Base-by-base conservation (phyloP, 2,329 filamentous ascomycete genomes). In the Lecanicillium sp. region DNA sequence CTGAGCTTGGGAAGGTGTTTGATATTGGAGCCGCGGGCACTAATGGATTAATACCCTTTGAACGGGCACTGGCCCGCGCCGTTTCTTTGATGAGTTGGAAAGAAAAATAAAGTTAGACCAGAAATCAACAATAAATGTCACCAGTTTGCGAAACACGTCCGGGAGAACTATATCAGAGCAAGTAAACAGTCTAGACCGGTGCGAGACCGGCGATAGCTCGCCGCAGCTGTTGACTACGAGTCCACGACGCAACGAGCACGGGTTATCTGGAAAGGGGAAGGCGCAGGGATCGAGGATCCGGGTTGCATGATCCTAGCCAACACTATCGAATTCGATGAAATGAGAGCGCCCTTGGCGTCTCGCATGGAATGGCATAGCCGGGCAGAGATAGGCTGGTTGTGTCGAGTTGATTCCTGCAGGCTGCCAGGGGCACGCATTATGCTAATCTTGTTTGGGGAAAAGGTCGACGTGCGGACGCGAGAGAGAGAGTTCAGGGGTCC, bases 361-460 rank as follows among this genome's bases (percentile, higher is more conserved):
- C 11, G 8, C 35, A 4, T 11, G 5, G 20, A 20, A 33, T 19
- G 36, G 15, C 27, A 35, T 39, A 26, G 35, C 24, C 10, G 35
- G 11, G 26, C 26, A 15, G 33, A 10, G 17, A 40, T 30, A 27
- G 17, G 15, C 19, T 39, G 11, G n/a, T 2, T 24, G 26, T 26
- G 19, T 39, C n/a, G 26, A 24, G n/a, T n/a, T n/a, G 14, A 33
- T n/a, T 40, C 33, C 36, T 40, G 44, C 44, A 47, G 27, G 37
- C 29, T 20, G 36, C 21, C 44, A 41, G 37, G 44, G 44, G 44
- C 35, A 8, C 10, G 44, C 26, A 30, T 37, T 35, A 40, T 47
- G 27, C 36, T 39, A 40, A 33, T 32, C 44, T 40, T 29, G 26
- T 40, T 47, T 20, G 9, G 27, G 36, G 12, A 24, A 47, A 14